phyloP scores from a whole-genome alignment of 2,329 filamentous ascomycete genomes.

The Colletotrichum euphorbiae region DNA sequence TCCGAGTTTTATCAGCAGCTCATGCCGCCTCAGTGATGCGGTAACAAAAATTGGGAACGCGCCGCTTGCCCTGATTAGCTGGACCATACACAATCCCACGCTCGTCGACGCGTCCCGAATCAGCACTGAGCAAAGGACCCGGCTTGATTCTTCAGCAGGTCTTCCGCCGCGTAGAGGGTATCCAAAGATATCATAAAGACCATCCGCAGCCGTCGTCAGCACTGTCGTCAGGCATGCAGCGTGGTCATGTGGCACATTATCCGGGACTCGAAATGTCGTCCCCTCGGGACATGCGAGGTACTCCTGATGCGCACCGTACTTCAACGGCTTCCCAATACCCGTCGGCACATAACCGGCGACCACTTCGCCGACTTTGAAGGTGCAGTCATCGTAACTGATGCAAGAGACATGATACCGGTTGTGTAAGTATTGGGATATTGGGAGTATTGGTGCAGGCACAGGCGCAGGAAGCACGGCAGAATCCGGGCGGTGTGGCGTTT shows the following conservation, averaged over 20 bases:
- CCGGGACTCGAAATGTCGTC: slow-evolving; percentile 24
- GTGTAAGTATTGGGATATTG: too few species aligned
- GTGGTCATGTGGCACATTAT: slow-evolving; percentile 21
- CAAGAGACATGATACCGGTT: neutral
- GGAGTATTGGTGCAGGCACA: too few species aligned
- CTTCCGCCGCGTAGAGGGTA: slow-evolving; percentile 29
- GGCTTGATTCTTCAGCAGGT: slow-evolving; percentile 17
- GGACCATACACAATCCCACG: slow-evolving; percentile 51
- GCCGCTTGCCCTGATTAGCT: slow-evolving; percentile 49
- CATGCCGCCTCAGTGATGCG: slow-evolving; percentile 47
- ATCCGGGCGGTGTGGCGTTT: too few species aligned
- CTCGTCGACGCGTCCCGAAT: slow-evolving; percentile 53
- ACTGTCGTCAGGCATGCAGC: slow-evolving; percentile 40
- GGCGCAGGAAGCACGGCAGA: too few species aligned
- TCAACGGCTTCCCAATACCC: slow-evolving; percentile 20
- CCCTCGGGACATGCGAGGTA: slow-evolving; percentile 23
- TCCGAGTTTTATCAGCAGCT: slow-evolving; percentile 47
- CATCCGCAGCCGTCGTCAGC: slow-evolving; percentile 42
- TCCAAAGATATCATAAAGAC: slow-evolving; percentile 41
- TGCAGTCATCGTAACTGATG: slow-evolving; percentile 11
- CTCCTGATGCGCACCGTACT: slow-evolving; percentile 28
- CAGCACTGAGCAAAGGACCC: slow-evolving; percentile 45
- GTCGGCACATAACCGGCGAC: slow-evolving; percentile 21
- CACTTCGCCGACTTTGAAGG: slow-evolving; percentile 8
- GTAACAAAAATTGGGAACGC: slow-evolving; percentile 49